phyloP scores from a whole-genome alignment of 2,329 filamentous ascomycete species.

The Xylaria digitata region DNA sequence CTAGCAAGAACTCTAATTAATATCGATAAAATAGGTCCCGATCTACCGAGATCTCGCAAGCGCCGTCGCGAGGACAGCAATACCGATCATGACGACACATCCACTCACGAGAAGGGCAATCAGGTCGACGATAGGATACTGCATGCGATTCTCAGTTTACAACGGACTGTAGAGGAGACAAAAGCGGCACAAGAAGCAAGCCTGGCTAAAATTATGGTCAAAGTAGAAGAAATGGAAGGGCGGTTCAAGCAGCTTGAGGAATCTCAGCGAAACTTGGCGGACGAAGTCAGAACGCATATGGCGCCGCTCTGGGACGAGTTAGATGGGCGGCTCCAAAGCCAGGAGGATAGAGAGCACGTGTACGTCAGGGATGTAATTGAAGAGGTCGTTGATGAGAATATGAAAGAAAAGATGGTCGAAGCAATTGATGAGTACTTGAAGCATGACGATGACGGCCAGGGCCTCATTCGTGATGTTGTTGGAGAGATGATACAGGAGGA shows the following conservation, averaged over 20 bases:
- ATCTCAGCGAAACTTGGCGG: slow-evolving; percentile 20
- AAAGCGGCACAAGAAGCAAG: slow-evolving; percentile 13
- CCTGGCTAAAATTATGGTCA: slow-evolving; percentile 23
- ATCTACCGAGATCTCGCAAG: slow-evolving; percentile 5
- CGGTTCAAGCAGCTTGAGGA: slow-evolving; percentile 28
- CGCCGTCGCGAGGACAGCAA: slow-evolving; percentile 19
- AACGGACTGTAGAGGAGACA: slow-evolving; percentile 17
- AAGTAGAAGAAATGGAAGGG: slow-evolving; percentile 25
- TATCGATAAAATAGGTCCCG: not conserved
- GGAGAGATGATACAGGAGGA: slow-evolving; percentile 21
- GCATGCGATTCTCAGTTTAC: slow-evolving; percentile 19
- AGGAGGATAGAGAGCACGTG: slow-evolving; percentile 25
- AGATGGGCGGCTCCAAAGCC: slow-evolving; percentile 25
- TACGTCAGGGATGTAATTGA: slow-evolving; percentile 25
- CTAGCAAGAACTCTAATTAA: not conserved
- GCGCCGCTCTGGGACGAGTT: slow-evolving; percentile 31
- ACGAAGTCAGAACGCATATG: slow-evolving; percentile 28
- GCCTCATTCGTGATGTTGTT: slow-evolving; percentile 18
- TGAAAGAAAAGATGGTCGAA: slow-evolving; percentile 24
- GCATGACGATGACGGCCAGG: slow-evolving; percentile 17
- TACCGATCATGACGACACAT: not conserved
- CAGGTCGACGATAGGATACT: slow-evolving; percentile 9
- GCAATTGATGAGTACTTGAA: slow-evolving; percentile 25
- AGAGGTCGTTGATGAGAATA: slow-evolving; percentile 27
- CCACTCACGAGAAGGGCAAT: not conserved